phyloP scores from a whole-genome alignment of 495 filamentous ascomycete species.

The Lasiosphaeria ovina region DNA sequence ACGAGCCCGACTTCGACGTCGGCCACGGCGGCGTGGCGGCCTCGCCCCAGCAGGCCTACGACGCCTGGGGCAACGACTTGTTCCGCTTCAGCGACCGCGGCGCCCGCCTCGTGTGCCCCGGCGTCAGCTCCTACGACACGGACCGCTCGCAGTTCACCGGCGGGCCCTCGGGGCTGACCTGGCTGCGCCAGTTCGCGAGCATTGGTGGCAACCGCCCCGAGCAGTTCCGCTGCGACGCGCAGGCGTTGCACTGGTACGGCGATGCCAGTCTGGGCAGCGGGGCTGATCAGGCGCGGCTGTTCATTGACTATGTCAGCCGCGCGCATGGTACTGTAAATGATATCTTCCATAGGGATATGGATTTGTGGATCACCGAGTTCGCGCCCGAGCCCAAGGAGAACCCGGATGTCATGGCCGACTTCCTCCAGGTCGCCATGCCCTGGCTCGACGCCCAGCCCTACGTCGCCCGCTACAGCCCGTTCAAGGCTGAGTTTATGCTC shows the following conservation, averaged over 20 bases:
- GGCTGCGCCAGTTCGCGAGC: constrained; percentile 15
- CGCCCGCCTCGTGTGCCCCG: constrained; percentile 17
- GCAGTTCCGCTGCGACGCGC: constrained; percentile 11
- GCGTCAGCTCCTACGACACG: constrained; percentile 12
- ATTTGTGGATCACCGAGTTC: constrained; percentile 20
- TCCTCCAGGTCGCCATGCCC: constrained; percentile 9
- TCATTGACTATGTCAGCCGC: constrained; percentile 8
- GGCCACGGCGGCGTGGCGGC: constrained; percentile 4
- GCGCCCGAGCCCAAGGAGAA: neutral
- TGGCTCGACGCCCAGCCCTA: constrained; percentile 12
- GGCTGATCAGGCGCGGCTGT: constrained; percentile 3
- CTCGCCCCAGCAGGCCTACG: constrained; percentile 6
- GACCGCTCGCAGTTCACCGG: neutral
- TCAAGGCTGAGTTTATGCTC: constrained; percentile 13
- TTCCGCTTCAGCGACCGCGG: constrained; percentile 11
- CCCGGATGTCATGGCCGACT: constrained; percentile 8
- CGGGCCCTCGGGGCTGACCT: constrained; percentile 8
- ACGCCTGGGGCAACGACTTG: constrained; percentile 17
- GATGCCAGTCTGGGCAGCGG: neutral
- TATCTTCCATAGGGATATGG: constrained; percentile 14
- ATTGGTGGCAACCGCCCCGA: neutral
- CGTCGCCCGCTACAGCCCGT: constrained; percentile 12
- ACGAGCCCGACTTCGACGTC: constrained; percentile 13
- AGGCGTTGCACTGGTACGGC: constrained; percentile 19
- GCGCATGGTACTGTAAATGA: constrained; percentile 12